phyloP scores from a whole-genome alignment of 305 asterid genomes.

The Rubia tinctorum region DNA sequence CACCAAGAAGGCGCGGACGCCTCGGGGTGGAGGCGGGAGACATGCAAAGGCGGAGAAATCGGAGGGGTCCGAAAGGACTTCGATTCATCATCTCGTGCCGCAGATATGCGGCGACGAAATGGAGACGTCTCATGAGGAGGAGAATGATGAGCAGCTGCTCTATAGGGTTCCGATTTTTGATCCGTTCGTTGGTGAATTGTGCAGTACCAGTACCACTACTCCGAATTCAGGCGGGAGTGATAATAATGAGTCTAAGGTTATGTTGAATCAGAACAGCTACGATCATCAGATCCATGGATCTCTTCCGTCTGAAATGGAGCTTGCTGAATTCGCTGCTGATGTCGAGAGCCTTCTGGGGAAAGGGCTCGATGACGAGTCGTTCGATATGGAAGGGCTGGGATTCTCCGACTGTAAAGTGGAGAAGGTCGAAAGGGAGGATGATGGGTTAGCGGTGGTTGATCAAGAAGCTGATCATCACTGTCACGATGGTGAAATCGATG shows the following conservation, averaged over 20 bases:
- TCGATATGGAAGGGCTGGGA: constrained; percentile 67
- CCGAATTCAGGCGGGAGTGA: constrained; percentile 22
- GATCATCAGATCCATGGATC: constrained; percentile 32
- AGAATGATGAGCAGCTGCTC: constrained; percentile 59
- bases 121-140: constrained; percentile 45
- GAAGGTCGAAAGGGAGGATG: constrained; percentile 46
- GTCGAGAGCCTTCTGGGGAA: constrained; percentile 68
- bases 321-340: constrained; percentile 77
- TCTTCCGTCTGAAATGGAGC: constrained; percentile 73
- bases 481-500: constrained; percentile 30
- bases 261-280: not conserved
- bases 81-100: constrained; percentile 51
- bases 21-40: constrained; percentile 30
- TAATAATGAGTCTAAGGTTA: constrained; percentile 16
- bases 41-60: constrained; percentile 15
- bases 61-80: constrained; percentile 7
- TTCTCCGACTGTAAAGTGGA: constrained; percentile 34
- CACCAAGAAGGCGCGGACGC: constrained; percentile 66
- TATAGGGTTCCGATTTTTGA: constrained; percentile 73
- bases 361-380: constrained; percentile 61
- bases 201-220: constrained; percentile 24
- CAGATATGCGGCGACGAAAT: constrained; percentile 57
- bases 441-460: constrained; percentile 4
- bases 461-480: constrained; percentile 13
- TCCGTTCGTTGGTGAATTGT: constrained; percentile 41